Evolutionary conservation across 345 rosid genomes (phyloP).

Genomic region (Leavenworthia alabamica): DNA sequence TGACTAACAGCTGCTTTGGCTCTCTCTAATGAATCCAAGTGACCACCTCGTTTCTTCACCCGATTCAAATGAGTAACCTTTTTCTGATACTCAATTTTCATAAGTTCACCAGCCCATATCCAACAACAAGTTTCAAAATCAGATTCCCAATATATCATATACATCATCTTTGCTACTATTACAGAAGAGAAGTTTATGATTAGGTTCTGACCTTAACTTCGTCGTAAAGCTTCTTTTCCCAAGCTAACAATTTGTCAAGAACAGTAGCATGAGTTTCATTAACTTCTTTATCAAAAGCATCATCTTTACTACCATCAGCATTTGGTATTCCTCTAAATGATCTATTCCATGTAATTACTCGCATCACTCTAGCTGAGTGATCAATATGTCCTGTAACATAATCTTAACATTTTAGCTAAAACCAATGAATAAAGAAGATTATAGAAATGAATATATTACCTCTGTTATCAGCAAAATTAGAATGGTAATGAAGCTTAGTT

Average conservation of each 20-base stretch:
- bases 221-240: constrained; percentile 97
- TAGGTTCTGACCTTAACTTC: constrained; percentile 79
- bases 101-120: constrained; percentile 77
- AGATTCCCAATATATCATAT: constrained; percentile 8
- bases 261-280: constrained; percentile 94
- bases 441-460: constrained; percentile 10
- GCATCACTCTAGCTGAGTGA: constrained; percentile 93
- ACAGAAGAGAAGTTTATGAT: not conserved
- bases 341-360: constrained; percentile 93
- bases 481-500: constrained; percentile 87
- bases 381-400: constrained; percentile 67
- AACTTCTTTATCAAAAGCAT: constrained; percentile 71
- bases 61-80: constrained; percentile 63
- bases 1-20: constrained; percentile 84
- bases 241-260: constrained; percentile 91
- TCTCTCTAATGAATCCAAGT: constrained; percentile 77
- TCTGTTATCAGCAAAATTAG: constrained; percentile 94
- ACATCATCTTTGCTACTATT: not conserved
- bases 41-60: constrained; percentile 66
- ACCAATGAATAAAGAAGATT: not conserved
- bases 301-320: constrained; percentile 59
- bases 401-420: not conserved
- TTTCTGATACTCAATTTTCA: constrained; percentile 86
- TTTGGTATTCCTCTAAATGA: constrained; percentile 58
- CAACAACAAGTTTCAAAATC: constrained; percentile 25